Evolutionary conservation across 1,284 basidiomycete genomes (phyloP), one percentile per base, ranked within the genome.

Genomic region (Apiotrichum porosum): DNA sequence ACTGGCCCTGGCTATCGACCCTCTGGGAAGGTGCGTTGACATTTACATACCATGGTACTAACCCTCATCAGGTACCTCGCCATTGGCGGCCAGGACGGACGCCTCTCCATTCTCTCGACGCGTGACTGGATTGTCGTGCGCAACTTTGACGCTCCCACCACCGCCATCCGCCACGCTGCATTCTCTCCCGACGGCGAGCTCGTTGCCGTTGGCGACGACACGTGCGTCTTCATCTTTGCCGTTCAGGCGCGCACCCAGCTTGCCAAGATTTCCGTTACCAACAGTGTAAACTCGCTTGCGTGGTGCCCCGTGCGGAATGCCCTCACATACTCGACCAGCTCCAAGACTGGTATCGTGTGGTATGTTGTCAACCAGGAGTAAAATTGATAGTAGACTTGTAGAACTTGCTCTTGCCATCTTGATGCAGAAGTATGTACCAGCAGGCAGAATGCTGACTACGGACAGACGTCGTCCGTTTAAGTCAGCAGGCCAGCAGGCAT

Each of bases 101-200:
- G 68, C 43, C 44, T 69, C 34, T 62, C 58, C 28, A 40, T 69
- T 22, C 56, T 66, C 32, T 60, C 63, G 31, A 61, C 63, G 22
- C 36, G 40, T 19, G 61, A 66, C 43, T 69, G 66, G 65, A 62
- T 65, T 34, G 61, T 60, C 23, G 52, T 56, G 31, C 54, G 65
- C 44, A 68, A 61, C 3, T 68, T 59, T 39, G 63, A 68, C 53
- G 52, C 58, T 14, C 63, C 58, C 50, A 56, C 59, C 2, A 55
- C 58, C 2, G 64, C 60, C 0, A 66, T 71, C 31, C 56, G 65
- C 10, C 61, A 68, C 43, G 47, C 60, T 2, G 65, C 63, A 2
- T 69, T 69, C 43, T 64, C 61, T 4, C 49, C 48, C 24, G 67
- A 69, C 38, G 67, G 69, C 21, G 69, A 71, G 49, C 49, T 63